Base-by-base conservation (phyloP, 1,284 basidiomycete species). In the Serendipita sp. region DNA sequence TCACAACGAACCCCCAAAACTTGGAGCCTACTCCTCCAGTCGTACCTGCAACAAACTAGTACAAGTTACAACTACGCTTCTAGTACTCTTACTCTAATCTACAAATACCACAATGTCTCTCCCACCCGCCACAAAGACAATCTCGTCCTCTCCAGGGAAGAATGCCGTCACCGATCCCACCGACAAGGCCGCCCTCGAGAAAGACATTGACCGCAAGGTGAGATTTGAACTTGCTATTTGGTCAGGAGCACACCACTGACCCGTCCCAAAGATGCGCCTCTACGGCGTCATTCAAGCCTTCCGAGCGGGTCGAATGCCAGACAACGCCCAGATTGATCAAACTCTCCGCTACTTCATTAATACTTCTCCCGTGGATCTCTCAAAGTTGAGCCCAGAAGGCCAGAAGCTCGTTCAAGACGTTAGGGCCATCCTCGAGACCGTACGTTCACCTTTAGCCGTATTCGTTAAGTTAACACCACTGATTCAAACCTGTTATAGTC, bases 261-360 rank as follows among this genome's bases (percentile, higher is more conserved):
- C n/a, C 17, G 15, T 26, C 43, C 30, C 35, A 2, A 38, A 85
- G 80, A 75, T 90, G 60, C 80, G 78, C 41, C 73, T 93, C 62
- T 93, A 85, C 69, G 88, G 86, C 68, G 82, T 88, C 64, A 78
- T 94, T 66, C 76, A 87, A 68, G 91, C 91, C 0, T 83, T 93
- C 70, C 80, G 87, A 60, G 77, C 83, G 64, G 89, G 88, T 29
- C 83, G 85, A 67, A 78, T 91, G 70, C 92, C 92, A 2, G 78
- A 84, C 66, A 94, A 93, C 74, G 69, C 73, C 30, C 91, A 95
- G 74, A 86, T 93, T 68, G 85, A 91, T 74, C 69, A 78, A 34
- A 81, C 84, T 1, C 78, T 95, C 65, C 73, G 75, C 61, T 91
- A 91, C 72, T 79, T 89, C 60, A 73, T 82, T 67, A 72, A 78